Conservation (phyloP, 192 early-diverging fungal genomes). For the Coemansia sp. region DNA sequence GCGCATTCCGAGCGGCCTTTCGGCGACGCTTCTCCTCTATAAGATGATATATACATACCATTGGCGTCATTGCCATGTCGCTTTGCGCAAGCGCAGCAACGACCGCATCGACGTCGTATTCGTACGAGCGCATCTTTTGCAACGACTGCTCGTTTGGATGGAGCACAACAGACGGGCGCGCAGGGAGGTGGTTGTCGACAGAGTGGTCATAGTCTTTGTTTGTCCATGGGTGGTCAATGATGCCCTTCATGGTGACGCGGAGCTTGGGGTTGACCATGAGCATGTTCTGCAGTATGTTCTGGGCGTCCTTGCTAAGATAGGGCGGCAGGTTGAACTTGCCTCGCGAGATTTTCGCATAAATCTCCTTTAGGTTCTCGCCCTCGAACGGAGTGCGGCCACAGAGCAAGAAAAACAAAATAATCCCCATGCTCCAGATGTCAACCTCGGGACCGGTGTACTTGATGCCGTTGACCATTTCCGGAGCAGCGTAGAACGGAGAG, state of each 20-base stretch:
- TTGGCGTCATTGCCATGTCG: slow-evolving; percentile 43
- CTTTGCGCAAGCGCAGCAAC: slow-evolving; percentile 39
- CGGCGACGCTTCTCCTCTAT: slow-evolving; percentile 42
- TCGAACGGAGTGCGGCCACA: slow-evolving; percentile 87
- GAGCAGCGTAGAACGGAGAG: slow-evolving; percentile 80
- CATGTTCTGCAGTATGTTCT: slow-evolving; percentile 67
- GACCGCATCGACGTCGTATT: slow-evolving; percentile 32
- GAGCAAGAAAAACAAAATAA: slow-evolving; percentile 80
- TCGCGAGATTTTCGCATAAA: slow-evolving; percentile 80
- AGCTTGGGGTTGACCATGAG: slow-evolving; percentile 70
- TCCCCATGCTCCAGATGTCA: slow-evolving; percentile 86
- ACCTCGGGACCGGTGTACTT: slow-evolving; percentile 85
- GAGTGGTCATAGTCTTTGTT: slow-evolving; percentile 69
- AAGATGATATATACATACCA: slow-evolving; percentile 51
- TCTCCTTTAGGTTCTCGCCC: slow-evolving; percentile 78
- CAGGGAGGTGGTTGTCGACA: slow-evolving; percentile 66
- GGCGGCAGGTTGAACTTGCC: slow-evolving; percentile 64
- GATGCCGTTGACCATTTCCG: slow-evolving; percentile 81
- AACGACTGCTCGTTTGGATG: slow-evolving; percentile 43
- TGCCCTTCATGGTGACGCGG: slow-evolving; percentile 69
- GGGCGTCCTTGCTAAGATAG: slow-evolving; percentile 55
- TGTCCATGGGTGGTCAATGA: slow-evolving; percentile 71
- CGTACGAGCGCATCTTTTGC: slow-evolving; percentile 50
- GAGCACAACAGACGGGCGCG: slow-evolving; percentile 51
- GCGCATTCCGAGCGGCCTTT: slow-evolving; percentile 44